phyloP scores from a whole-genome alignment of 2,329 filamentous ascomycete genomes.

The Didymella sp. region DNA sequence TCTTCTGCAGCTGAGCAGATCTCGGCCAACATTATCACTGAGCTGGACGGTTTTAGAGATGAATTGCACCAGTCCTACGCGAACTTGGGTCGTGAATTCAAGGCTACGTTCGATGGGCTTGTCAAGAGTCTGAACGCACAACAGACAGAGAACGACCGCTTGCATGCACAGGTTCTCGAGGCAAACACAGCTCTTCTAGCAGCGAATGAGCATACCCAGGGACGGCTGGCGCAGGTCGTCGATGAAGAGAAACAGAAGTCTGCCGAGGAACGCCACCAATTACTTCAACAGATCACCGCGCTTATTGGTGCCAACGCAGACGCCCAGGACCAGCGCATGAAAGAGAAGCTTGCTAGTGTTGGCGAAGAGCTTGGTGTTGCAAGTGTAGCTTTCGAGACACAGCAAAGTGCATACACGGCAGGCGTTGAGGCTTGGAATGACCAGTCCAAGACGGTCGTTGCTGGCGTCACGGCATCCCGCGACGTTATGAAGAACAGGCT shows the following conservation, averaged over 20 bases:
- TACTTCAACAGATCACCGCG: conserved; percentile 78
- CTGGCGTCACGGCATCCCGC: conserved; percentile 74
- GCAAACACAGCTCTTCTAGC: conserved; percentile 73
- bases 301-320: conserved; percentile 78
- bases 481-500: conserved; percentile 82
- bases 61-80: conserved; percentile 85
- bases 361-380: conserved; percentile 70
- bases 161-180: conserved; percentile 74
- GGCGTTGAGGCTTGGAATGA: conserved; percentile 78
- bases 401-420: conserved; percentile 69
- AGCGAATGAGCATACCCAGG: conserved; percentile 71
- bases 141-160: conserved; percentile 73
- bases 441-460: conserved; percentile 72
- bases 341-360: conserved; percentile 67
- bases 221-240: conserved; percentile 71
- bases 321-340: conserved; percentile 74
- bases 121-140: conserved; percentile 77
- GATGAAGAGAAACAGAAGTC: conserved; percentile 78
- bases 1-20: conserved; percentile 87
- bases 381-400: conserved; percentile 69
- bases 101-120: conserved; percentile 81
- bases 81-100: conserved; percentile 83
- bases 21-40: conserved; percentile 84
- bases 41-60: conserved; percentile 82
- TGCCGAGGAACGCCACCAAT: conserved; percentile 72